Evolutionary conservation across 1,139 yeast species (phyloP), one percentile per base, ranked within the genome.

Genomic region (Blastobotrys persicus): DNA sequence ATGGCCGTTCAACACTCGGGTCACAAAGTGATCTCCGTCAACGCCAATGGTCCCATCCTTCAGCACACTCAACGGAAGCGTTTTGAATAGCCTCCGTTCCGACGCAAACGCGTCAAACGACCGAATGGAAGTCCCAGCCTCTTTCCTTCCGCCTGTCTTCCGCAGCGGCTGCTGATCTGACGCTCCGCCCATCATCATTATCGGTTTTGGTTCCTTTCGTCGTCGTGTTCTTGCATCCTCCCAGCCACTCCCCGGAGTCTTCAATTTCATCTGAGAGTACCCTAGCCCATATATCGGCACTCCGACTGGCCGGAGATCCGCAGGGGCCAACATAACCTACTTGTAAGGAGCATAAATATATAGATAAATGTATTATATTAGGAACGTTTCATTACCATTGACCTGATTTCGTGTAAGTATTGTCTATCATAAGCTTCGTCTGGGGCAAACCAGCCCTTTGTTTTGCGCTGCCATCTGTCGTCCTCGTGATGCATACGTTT

Each of bases 11-110:
- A 85, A 70, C 43, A 85, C 73, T 51, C 88, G 70, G 34, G 84
- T 73, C 44, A 86, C 69, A 60, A 88, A 88, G 63, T 88, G 89
- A 57, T 83, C 87, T 17, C 85, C 94, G 64, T 89, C 96, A 44
- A 89, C 85, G 47, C 96, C 97, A 47, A 89, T 70, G 13, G 85
- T 79, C 38, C 91, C 78, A 60, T 83, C 82, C 55, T 76, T 79
- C 55, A 89, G 72, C 7, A 80, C 71, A 37, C 85, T 87, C 57
- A 88, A 74, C 12, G 92, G 81, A 56, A 80, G 71, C 18, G 82
- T 73, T 51, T 78, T 76, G 44, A 82, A 83, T 51, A 85, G 69
- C 54, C 83, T 79, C 53, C 86, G 77, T 60, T 88, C 95, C 59
- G 81, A 80, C 42, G 85, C 73, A 64, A 77, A 83, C 3, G 84